Evolutionary conservation across 768 basidiomycete genomes (phyloP).

Genomic region (Amanita rimosa): DNA sequence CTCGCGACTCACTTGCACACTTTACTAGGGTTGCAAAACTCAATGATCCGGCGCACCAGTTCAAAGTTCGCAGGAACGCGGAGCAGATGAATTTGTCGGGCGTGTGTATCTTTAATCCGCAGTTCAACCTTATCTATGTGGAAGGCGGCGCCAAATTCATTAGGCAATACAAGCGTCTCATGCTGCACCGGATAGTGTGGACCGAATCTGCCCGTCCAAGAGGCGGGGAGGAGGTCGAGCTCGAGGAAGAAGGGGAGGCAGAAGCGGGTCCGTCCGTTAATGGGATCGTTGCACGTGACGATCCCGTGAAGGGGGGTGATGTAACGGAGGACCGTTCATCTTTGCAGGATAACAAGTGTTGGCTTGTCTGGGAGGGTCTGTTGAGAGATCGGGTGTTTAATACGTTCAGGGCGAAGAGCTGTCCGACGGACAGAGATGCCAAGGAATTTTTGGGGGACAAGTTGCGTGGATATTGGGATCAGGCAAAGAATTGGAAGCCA

Average conservation of each 20-base stretch:
- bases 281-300: constrained; percentile 1
- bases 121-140: constrained; percentile 86
- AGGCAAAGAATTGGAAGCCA: constrained; percentile 82
- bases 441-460: constrained; percentile 80
- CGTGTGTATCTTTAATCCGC: constrained; percentile 81
- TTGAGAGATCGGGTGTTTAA: constrained; percentile 75
- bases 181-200: constrained; percentile 87
- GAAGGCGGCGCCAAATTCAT: constrained; percentile 85
- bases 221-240: constrained; percentile 59
- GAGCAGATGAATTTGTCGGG: constrained; percentile 85
- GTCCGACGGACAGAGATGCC: constrained; percentile 76
- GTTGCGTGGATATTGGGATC: constrained; percentile 89
- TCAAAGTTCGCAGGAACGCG: constrained; percentile 95
- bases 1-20: background rate
- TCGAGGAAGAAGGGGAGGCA: constrained; percentile 31
- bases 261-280: constrained; percentile 8
- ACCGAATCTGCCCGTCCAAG: constrained; percentile 81
- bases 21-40: constrained; percentile 66
- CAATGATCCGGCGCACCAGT: constrained; percentile 86
- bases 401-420: constrained; percentile 69
- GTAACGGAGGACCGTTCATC: constrained; percentile 26
- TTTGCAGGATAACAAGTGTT: constrained; percentile 84
- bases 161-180: constrained; percentile 77
- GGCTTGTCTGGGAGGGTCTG: constrained; percentile 87
- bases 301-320: constrained; percentile 19